phyloP scores from a whole-genome alignment of 495 filamentous ascomycete species.

The Hypoxylon perforatum region DNA sequence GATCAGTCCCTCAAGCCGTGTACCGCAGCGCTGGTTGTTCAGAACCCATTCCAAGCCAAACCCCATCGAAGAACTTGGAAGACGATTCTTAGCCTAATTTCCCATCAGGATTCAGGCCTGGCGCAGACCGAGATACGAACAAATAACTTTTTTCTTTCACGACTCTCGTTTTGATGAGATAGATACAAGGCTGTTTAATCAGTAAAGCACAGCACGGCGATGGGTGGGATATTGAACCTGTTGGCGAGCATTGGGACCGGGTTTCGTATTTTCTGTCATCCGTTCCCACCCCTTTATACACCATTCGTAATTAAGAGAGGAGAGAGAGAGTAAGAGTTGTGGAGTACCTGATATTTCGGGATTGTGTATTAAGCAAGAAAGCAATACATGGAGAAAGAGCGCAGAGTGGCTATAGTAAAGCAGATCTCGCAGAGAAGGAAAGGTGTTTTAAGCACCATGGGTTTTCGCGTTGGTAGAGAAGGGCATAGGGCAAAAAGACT shows the following conservation, averaged over 20 bases:
- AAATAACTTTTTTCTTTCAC: conserved; percentile 47
- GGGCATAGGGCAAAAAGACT: conserved; percentile 42
- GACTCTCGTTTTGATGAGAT: conserved; percentile 51
- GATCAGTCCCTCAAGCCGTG: background rate
- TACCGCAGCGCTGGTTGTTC: conserved; percentile 14
- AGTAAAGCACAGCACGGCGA: conserved; percentile 49
- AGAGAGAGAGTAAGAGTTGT: too few species aligned
- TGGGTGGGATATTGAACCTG: conserved; percentile 45
- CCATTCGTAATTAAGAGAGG: conserved; percentile 46
- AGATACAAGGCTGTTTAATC: conserved; percentile 50
- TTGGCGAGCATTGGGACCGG: conserved; percentile 50
- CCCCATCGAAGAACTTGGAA: conserved; percentile 11
- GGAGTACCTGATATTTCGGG: conserved; percentile 6
- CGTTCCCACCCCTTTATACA: conserved; percentile 41
- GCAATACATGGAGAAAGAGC: conserved; percentile 18
- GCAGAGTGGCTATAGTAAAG: conserved; percentile 40
- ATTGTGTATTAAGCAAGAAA: conserved; percentile 41
- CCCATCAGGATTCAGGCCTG: conserved; percentile 31
- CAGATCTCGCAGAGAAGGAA: conserved; percentile 36
- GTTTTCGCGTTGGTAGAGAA: conserved; percentile 42
- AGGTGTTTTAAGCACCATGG: conserved; percentile 31
- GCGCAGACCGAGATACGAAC: conserved; percentile 42
- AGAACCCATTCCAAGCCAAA: background rate
- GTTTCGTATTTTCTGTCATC: conserved; percentile 46
- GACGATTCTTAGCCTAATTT: conserved; percentile 25